Evolutionary conservation across 2,329 filamentous ascomycete species (phyloP), one percentile per base, ranked within the genome.

Genomic region (Ophiosphaerella narmari): DNA sequence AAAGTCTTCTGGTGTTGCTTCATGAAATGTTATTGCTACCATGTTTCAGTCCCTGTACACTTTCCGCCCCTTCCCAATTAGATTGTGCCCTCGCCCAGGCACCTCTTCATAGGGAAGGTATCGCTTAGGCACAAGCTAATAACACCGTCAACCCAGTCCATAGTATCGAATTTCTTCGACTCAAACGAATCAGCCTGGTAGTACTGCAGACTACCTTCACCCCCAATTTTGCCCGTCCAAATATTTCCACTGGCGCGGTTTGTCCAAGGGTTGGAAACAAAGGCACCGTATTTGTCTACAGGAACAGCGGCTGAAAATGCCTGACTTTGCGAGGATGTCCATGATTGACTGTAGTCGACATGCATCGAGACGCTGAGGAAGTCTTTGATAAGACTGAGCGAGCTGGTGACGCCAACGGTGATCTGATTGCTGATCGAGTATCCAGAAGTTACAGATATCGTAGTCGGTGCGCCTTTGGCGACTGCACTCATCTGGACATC

Each of bases 71-170:
- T 23, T 18, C 9, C 18, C 32, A 5, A 5, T 47, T 57, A 67
- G 50, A 66, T 54, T 3, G 50, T 62, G 6, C 74, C 74, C 8
- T 65, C 57, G 36, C 75, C 75, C 14, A 71, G 48, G 59, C 75
- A 77, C 56, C 57, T 75, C 12, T 64, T 64, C 24, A 77, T 35
- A 5, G 75, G 75, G 43, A 74, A 73, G 1, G 31, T 50, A 37
- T 71, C 70, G 46, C 69, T 68, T 33, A 61, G 67, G 63, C 75
- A 77, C 2, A 77, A 61, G 6, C 55, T 49, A 40, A 77, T 75
- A 8, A 68, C 60, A 11, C 75, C 75, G 59, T 74, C 67, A 8
- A 77, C 74, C 75, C 75, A 77, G 21, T 52, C 50, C 51, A 77
- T 48, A 31, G 60, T 53, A 13, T 59, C 66, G 43, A 66, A 75